phyloP scores from a whole-genome alignment of 2,329 filamentous ascomycete genomes.

The Thelonectria olida region DNA sequence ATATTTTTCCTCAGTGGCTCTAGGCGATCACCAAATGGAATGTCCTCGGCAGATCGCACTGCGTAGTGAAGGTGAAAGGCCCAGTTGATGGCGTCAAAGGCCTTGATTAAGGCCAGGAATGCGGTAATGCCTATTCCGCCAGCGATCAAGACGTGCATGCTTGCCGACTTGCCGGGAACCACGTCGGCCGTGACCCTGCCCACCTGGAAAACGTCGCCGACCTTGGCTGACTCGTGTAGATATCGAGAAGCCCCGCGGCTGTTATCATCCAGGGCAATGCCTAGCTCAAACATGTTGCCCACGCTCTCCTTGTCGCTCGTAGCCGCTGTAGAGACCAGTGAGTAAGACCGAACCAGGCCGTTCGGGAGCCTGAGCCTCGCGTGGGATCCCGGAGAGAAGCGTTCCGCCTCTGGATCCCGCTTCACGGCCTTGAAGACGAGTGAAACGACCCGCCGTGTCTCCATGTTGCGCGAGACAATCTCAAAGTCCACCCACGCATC shows the following conservation, averaged over 20 bases:
- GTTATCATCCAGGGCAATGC: conserved; percentile 62
- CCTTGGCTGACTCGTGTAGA: conserved; percentile 58
- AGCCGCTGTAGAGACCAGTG: conserved; percentile 55
- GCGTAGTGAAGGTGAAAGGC: conserved; percentile 67
- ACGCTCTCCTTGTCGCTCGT: conserved; percentile 14
- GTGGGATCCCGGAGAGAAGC: conserved; percentile 58
- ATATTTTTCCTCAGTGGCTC: conserved; percentile 52
- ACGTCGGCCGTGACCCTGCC: conserved; percentile 61
- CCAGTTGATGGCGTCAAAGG: conserved; percentile 55
- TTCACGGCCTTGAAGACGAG: conserved; percentile 60
- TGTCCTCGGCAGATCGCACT: conserved; percentile 59
- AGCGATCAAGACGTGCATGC: conserved; percentile 69
- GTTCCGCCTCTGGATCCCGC: conserved; percentile 45
- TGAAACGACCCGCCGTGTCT: conserved; percentile 61
- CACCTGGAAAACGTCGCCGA: conserved; percentile 61
- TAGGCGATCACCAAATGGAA: conserved; percentile 63
- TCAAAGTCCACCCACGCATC: conserved; percentile 56
- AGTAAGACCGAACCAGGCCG: conserved; percentile 67
- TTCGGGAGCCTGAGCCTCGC: conserved; percentile 65
- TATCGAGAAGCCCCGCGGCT: conserved; percentile 70
- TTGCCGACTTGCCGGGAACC: conserved; percentile 55
- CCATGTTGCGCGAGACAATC: conserved; percentile 58
- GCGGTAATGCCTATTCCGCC: conserved; percentile 75
- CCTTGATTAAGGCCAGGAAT: conserved; percentile 61
- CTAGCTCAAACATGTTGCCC: conserved; percentile 64